These are phyloP conservation scores for Diospyros kaki DNA, from an alignment of 148 eudicot genomes.

Conservation along the genomic window DNA sequence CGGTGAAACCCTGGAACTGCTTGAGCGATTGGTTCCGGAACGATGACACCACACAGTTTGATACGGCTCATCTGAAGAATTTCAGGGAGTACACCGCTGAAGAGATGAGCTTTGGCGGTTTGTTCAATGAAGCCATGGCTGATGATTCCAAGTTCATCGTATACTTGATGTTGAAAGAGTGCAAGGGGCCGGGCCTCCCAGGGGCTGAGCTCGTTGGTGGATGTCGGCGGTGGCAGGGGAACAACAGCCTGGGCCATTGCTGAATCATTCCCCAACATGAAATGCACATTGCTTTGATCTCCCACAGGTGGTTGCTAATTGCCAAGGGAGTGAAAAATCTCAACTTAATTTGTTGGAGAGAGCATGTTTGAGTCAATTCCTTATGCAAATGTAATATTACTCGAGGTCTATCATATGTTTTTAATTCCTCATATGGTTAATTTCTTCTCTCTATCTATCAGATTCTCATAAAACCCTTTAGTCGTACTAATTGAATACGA, in stretches of 20 bases:
- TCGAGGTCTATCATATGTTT: background rate
- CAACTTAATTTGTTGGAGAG: background rate
- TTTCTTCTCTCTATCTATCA: background rate
- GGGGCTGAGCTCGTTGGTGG: background rate
- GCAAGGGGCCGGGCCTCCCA: background rate
- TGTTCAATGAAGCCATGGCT: conserved; percentile 6
- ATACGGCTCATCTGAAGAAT: background rate
- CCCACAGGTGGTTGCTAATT: background rate
- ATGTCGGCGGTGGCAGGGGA: conserved; percentile 1
- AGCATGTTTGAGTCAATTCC: conserved; percentile 10
- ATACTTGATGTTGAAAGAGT: too few species aligned
- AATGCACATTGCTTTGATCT: conserved; percentile 6
- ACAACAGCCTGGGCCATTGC: background rate
- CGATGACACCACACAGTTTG: background rate
- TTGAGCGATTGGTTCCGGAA: conserved; percentile 1
- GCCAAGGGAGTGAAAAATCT: background rate
- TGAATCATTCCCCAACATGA: background rate
- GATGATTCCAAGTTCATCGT: background rate
- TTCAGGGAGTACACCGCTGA: background rate
- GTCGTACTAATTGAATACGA: background rate
- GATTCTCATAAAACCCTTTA: background rate
- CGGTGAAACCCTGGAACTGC: background rate
- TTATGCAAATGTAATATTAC: background rate
- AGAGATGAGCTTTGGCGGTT: background rate
- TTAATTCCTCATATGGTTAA: background rate